Percentiles rank a stretch among this genome's conserved stretches.
Conservation (phyloP, 2,329 filamentous ascomycete species). For the Cladobotryum protrusum region DNA sequence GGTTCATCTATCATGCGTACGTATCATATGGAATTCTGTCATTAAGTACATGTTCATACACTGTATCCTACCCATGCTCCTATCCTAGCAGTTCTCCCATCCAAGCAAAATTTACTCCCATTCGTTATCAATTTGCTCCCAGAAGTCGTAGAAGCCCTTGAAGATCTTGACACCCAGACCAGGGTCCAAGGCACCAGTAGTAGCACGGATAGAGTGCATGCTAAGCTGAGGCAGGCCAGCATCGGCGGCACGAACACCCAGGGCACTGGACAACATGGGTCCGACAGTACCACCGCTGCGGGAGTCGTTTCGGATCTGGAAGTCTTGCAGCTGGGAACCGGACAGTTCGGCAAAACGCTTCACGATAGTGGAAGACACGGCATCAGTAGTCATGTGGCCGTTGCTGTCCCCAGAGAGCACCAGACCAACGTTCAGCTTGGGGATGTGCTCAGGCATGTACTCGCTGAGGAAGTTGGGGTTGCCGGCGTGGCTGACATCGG, state of each 20-base stretch:
- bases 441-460: conserved; percentile 81
- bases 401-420: conserved; percentile 77
- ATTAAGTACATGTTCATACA: too few relatives aligned
- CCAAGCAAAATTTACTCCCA: conserved; percentile 43
- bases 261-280: conserved; percentile 73
- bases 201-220: conserved; percentile 91
- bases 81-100: conserved; percentile 3
- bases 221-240: conserved; percentile 85
- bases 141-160: conserved; percentile 81
- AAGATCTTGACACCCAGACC: conserved; percentile 84
- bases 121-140: conserved; percentile 76
- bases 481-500: conserved; percentile 88
- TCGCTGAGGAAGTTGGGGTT: conserved; percentile 86
- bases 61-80: too few relatives aligned
- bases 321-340: conserved; percentile 69
- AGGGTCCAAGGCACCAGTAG: conserved; percentile 78
- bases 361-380: conserved; percentile 74
- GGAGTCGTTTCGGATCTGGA: conserved; percentile 92
- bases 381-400: conserved; percentile 94
- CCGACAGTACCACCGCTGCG: conserved; percentile 92
- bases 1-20: too few relatives aligned
- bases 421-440: conserved; percentile 82
- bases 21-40: too few relatives aligned
- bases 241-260: conserved; percentile 79
- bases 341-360: conserved; percentile 70